Evolutionary conservation across 306 rosid species (phyloP).

Genomic region (Carpinus viminea): DNA sequence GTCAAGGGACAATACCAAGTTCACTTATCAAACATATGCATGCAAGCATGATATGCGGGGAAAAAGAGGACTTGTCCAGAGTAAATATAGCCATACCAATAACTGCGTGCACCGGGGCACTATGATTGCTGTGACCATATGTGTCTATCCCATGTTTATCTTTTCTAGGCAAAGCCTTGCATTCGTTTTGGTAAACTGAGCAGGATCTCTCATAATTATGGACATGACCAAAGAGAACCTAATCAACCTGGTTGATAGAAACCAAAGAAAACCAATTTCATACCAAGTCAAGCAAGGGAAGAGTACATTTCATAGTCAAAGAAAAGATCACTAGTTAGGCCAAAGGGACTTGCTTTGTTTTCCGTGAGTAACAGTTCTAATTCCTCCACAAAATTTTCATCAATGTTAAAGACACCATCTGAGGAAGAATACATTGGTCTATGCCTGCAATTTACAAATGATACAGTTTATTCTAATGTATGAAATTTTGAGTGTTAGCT

Average conservation of each 20-base stretch:
- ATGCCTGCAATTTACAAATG: too few species aligned
- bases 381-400: slow-evolving; percentile 23
- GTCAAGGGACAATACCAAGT: background rate
- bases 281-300: background rate
- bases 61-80: slow-evolving; percentile 48
- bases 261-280: background rate
- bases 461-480: too few species aligned
- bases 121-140: slow-evolving; percentile 63
- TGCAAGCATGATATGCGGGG: background rate
- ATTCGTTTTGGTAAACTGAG: slow-evolving; percentile 40
- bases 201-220: slow-evolving; percentile 92
- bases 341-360: slow-evolving; percentile 50
- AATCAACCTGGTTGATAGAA: slow-evolving; percentile 60
- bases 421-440: too few species aligned
- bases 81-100: slow-evolving; percentile 91
- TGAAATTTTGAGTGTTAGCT: too few species aligned
- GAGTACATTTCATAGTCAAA: background rate
- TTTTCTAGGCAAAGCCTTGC: slow-evolving; percentile 65
- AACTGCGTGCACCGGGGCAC: slow-evolving; percentile 77
- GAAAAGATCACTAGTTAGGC: background rate
- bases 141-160: slow-evolving; percentile 59
- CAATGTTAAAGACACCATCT: too few species aligned
- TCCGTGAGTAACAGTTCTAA: slow-evolving; percentile 69
- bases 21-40: background rate
- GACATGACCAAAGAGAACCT: slow-evolving; percentile 78